Conservation (phyloP, 1,284 basidiomycete species). For the Fomitopsis betulina region DNA sequence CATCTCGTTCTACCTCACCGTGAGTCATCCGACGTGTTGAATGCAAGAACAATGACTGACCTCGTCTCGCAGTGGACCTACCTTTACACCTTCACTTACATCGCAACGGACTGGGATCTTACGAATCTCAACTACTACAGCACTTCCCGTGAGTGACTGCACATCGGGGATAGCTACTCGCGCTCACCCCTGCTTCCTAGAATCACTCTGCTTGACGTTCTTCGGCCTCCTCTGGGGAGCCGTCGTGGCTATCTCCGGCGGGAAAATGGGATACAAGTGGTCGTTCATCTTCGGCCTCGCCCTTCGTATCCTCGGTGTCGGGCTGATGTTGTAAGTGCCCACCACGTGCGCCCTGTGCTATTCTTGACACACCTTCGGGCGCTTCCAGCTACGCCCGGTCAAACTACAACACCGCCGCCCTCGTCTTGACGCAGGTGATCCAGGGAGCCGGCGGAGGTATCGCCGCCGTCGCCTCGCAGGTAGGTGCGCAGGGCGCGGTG, state of each 20-base stretch:
- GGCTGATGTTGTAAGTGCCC: slow-evolving; percentile 57
- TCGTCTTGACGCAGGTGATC: slow-evolving; percentile 70
- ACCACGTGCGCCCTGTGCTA: neutral
- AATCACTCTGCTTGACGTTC: slow-evolving; percentile 3
- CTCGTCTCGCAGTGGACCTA: slow-evolving; percentile 32
- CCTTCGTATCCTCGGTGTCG: slow-evolving; percentile 67
- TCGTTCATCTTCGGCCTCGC: slow-evolving; percentile 56
- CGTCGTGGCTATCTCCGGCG: neutral
- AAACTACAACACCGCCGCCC: slow-evolving; percentile 32
- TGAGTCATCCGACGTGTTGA: neutral
- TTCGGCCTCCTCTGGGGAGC: slow-evolving; percentile 1
- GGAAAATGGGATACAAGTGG: slow-evolving; percentile 3
- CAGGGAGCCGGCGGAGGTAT: slow-evolving; percentile 81
- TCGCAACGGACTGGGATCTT: slow-evolving; percentile 51
- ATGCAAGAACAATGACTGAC: neutral
- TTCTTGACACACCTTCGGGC: neutral
- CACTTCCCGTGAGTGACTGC: neutral
- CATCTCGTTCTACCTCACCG: slow-evolving; percentile 59
- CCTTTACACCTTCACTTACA: slow-evolving; percentile 55
- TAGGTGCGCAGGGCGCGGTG: slow-evolving; percentile 77
- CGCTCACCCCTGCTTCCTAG: neutral
- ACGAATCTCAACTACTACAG: slow-evolving; percentile 4
- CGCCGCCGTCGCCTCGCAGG: slow-evolving; percentile 64
- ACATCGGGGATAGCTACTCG: neutral
- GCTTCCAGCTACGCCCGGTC: neutral